These are phyloP conservation scores for Tilletia caries DNA, from an alignment of 1,284 basidiomycete genomes.

Conservation along the genomic window DNA sequence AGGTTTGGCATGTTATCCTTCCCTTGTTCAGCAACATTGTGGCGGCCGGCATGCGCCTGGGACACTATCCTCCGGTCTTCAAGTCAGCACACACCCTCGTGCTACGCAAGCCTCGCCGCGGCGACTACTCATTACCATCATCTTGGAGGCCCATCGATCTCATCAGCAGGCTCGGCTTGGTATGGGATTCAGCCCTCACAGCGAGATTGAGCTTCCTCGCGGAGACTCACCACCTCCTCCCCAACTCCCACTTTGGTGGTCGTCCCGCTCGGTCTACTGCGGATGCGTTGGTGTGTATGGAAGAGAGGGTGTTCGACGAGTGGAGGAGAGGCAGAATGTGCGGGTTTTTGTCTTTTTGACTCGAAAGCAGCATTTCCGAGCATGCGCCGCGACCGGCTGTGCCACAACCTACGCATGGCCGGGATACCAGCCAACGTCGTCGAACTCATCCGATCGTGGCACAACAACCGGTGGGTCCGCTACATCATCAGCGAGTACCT, in stretches of 20 bases:
- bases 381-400: neutral
- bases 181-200: neutral
- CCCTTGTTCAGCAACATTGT: neutral
- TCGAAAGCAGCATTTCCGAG: neutral
- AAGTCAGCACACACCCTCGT: neutral
- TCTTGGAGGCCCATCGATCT: neutral
- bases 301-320: neutral
- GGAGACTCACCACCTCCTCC: neutral
- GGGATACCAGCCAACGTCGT: neutral
- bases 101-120: too few species aligned
- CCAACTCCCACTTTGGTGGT: neutral
- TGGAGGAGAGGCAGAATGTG: neutral
- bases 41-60: neutral
- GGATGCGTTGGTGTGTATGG: neutral
- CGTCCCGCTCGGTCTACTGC: neutral
- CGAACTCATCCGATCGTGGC: neutral
- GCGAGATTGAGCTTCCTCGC: neutral
- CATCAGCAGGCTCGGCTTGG: neutral
- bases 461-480: neutral
- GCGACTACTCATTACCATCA: neutral
- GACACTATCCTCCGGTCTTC: neutral
- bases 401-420: neutral
- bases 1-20: neutral
- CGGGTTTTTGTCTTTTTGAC: neutral
- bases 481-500: neutral